Conservation (phyloP, 345 rosid species). For the Draba incana region DNA sequence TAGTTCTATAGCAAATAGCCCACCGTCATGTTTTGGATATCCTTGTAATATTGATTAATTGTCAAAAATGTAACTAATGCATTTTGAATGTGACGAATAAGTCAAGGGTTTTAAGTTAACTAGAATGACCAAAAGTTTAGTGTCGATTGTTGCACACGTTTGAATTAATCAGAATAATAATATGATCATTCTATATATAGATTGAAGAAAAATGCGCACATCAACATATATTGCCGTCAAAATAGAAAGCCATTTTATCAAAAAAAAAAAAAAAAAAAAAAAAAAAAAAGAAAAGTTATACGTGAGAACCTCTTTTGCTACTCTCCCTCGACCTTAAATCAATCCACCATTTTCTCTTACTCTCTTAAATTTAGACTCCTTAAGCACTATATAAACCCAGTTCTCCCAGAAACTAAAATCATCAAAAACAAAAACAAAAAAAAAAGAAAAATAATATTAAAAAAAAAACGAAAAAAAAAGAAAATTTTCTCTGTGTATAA, state of each 20-base stretch:
- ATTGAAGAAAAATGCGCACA: constrained; percentile 34
- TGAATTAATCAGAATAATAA: constrained; percentile 1
- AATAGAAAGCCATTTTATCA: too few relatives aligned
- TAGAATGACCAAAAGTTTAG: neutral
- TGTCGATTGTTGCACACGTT: neutral
- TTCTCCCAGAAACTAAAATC: neutral
- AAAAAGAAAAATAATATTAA: neutral
- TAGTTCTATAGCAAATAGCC: too few relatives aligned
- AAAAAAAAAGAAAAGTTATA: too few relatives aligned
- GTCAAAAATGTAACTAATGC: constrained; percentile 7
- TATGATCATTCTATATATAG: constrained; percentile 23
- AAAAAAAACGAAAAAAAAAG: neutral
- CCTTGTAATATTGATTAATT: too few relatives aligned
- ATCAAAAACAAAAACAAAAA: neutral
- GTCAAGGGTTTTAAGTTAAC: neutral
- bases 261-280: too few relatives aligned
- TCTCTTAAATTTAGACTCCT: constrained; percentile 13
- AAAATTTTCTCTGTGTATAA: neutral
- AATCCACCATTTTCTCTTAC: constrained; percentile 28
- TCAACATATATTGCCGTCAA: constrained; percentile 10
- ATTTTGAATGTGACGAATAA: constrained; percentile 14
- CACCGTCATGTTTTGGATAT: too few relatives aligned
- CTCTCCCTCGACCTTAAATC: constrained; percentile 25
- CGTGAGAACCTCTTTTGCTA: constrained; percentile 21
- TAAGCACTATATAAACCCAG: constrained; percentile 28